phyloP scores from a whole-genome alignment of 2,329 filamentous ascomycete species.

The Lecanoromycetidae sp. region DNA sequence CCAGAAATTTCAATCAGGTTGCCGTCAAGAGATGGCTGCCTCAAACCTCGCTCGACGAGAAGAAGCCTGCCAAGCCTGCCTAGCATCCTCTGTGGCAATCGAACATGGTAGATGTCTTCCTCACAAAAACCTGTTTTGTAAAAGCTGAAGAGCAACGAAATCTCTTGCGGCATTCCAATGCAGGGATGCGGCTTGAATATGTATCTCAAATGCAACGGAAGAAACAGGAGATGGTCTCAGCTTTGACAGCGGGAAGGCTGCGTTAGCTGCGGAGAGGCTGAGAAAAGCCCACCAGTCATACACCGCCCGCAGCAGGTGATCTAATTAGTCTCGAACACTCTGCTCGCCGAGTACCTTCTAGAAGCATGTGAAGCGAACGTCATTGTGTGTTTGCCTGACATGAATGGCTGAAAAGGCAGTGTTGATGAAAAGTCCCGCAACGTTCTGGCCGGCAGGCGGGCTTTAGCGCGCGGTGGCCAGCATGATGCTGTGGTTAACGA shows the following conservation, averaged over 20 bases:
- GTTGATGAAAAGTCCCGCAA: neutral
- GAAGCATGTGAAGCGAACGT: neutral
- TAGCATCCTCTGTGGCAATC: no score
- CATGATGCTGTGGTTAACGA: no score
- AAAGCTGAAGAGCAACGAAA: no score
- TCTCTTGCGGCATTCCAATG: no score
- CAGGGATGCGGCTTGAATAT: no score
- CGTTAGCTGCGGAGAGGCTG: neutral
- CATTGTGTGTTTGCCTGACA: neutral
- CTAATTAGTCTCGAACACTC: neutral
- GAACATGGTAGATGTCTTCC: no score
- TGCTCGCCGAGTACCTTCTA: neutral
- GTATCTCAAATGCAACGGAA: neutral
- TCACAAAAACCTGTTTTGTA: no score
- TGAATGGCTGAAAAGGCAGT: neutral
- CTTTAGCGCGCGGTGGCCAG: no score
- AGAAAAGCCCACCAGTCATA: neutral
- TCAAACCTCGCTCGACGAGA: no score
- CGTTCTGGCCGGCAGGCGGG: neutral
- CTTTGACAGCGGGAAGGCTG: slow-evolving; percentile 2
- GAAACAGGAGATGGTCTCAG: neutral
- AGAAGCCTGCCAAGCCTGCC: no score
- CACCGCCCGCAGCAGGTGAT: neutral
- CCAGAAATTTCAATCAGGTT: no score
- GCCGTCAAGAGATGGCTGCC: no score